Percentiles rank a stretch among this genome's conserved stretches.
phyloP scores from a whole-genome alignment of 169 alveolate species.

The Perkinsus marinus region DNA sequence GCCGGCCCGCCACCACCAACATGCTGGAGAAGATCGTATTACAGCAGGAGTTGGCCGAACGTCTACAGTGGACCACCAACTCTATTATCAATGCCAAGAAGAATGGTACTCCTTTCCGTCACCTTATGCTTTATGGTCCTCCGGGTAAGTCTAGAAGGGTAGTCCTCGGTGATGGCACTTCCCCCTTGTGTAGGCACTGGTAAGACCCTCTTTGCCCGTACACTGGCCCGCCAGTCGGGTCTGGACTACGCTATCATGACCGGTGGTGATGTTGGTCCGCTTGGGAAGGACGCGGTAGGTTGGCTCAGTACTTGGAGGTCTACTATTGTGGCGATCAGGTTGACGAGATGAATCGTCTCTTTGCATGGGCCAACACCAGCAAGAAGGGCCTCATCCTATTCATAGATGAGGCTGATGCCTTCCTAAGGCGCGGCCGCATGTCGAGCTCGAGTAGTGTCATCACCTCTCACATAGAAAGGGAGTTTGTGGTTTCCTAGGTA shows the following conservation, averaged over 20 bases:
- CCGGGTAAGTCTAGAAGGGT: conserved; percentile 85
- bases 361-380: conserved; percentile 83
- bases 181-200: conserved; percentile 39
- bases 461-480: too few relatives aligned
- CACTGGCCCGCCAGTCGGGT: conserved; percentile 66
- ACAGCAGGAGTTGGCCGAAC: conserved; percentile 60
- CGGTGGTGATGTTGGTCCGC: conserved; percentile 95
- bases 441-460: not conserved
- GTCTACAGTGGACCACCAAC: conserved; percentile 79
- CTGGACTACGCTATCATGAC: conserved; percentile 83
- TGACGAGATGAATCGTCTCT: conserved; percentile 81
- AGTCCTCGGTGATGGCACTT: not conserved
- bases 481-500: conserved; percentile 16
- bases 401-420: conserved; percentile 97
- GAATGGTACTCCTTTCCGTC: conserved; percentile 76
- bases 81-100: conserved; percentile 74
- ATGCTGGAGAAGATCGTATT: conserved; percentile 70
- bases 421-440: conserved; percentile 73
- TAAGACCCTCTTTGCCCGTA: conserved; percentile 33
- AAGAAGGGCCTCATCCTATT: conserved; percentile 77
- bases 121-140: conserved; percentile 80
- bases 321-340: not conserved
- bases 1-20: conserved; percentile 5
- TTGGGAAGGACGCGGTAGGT: conserved; percentile 80
- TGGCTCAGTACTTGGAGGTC: too few relatives aligned